Evolutionary conservation across 768 basidiomycete species (phyloP), one percentile per base, ranked within the genome.

Genomic region (Amanita molliuscula): DNA sequence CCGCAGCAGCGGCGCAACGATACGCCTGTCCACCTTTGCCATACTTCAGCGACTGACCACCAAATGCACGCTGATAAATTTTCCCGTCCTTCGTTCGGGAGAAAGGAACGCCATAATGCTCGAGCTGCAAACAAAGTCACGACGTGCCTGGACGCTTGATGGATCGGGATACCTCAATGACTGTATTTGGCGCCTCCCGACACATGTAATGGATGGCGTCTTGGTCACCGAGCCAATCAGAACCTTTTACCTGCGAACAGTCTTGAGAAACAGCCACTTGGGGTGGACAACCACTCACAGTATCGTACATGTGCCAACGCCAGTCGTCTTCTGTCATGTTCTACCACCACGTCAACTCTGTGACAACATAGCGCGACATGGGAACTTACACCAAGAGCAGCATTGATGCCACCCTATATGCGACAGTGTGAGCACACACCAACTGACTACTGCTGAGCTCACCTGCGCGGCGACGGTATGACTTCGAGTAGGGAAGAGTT

Each of bases 191-290:
- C 36, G 96, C 96, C 67, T 99, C 96, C 33, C 92, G 77, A 67
- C 92, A 96, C 96, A 99, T 99, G 73, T 98, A 99, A 63, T 98
- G 96, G 59, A 99, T 98, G 44, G 96, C 96, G 62, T 99, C 96
- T 70, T 94, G 93, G 73, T 99, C 96, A 67, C 96, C 96, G 34
- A 98, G 83, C 96, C 96, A 99, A 71, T 99, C 96, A 47, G 93
- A 96, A 54, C 96, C 96, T 77, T 99, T 99, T 51, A 98, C 95
- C 81, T 91, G 58, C 44, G 51, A 26, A n/a, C 34, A 52, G 28
- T 53, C 44, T 40, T 31, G 13, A 62, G 51, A 51, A 31, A 55
- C 26, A 8, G 29, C 47, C 29, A 40, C 21, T 35, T 33, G 26
- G n/a, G 20, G 49, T 42, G 29, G 40, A 18, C 31, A 5, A 51